Percentiles rank a stretch among this genome's conserved stretches.
Conservation (phyloP, 352 stramenopile species). For the Plasmopara muralis region DNA sequence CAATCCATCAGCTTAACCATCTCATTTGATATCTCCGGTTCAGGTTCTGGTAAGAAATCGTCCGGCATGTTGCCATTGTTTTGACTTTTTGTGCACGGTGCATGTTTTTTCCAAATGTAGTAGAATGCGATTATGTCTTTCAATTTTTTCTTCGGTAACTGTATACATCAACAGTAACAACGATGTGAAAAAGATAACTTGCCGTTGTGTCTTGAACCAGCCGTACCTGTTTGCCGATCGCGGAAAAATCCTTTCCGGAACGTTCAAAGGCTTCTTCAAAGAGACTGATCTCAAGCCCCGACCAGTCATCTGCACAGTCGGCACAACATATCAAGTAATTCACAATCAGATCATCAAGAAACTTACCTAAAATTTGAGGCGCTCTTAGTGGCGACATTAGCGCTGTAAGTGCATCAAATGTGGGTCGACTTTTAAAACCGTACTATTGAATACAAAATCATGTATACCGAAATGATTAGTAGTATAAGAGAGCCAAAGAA, state of each 20-base stretch:
- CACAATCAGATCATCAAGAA: neutral
- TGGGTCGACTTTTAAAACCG: conserved; percentile 57
- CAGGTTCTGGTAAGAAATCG: conserved; percentile 44
- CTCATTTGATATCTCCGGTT: conserved; percentile 46
- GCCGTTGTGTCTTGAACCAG: neutral
- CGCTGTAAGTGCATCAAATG: conserved; percentile 57
- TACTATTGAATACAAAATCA: conserved; percentile 32
- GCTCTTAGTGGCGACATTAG: conserved; percentile 60
- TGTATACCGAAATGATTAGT: neutral
- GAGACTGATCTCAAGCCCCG: conserved; percentile 57
- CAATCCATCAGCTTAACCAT: conserved; percentile 55
- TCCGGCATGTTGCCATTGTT: conserved; percentile 32
- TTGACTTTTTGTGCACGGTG: conserved; percentile 32
- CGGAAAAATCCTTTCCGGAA: conserved; percentile 74
- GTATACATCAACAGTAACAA: neutral
- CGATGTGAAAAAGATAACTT: neutral
- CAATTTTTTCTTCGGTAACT: conserved; percentile 59
- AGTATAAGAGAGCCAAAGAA: neutral
- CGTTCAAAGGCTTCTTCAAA: conserved; percentile 74
- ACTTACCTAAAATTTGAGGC: conserved; percentile 59
- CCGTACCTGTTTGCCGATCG: conserved; percentile 58
- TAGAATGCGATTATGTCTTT: conserved; percentile 75
- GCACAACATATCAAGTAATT: conserved; percentile 4
- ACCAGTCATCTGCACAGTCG: conserved; percentile 58
- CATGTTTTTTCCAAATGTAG: conserved; percentile 85